Percentiles rank a stretch among this genome's conserved stretches.
These are phyloP conservation scores for Wickerhamiella bombiphila DNA, from an alignment of 805 yeast genomes.

Conservation along the genomic window DNA sequence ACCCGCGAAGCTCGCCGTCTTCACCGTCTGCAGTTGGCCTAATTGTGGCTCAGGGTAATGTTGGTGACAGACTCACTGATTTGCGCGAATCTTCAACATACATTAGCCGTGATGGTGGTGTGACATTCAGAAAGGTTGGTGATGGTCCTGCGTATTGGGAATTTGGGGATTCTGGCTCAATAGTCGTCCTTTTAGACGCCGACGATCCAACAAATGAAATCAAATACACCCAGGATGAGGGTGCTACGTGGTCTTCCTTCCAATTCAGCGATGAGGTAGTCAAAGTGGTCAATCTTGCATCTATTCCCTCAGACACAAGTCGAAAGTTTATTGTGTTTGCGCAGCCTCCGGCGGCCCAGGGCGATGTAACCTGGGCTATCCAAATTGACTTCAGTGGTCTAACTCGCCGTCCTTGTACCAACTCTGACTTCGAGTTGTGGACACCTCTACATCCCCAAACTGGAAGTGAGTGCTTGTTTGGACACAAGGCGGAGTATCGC, in stretches of 20 bases:
- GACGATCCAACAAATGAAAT: conserved; percentile 43
- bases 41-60: conserved; percentile 86
- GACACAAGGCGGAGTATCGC: conserved; percentile 48
- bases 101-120: conserved; percentile 80
- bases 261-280: conserved; percentile 46
- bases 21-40: conserved; percentile 84
- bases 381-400: conserved; percentile 45
- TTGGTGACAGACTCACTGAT: conserved; percentile 46
- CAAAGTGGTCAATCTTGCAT: conserved; percentile 55
- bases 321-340: conserved; percentile 58
- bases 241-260: conserved; percentile 56
- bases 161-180: conserved; percentile 87
- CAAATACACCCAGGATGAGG: conserved; percentile 62
- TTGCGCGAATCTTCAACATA: conserved; percentile 50
- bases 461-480: conserved; percentile 41
- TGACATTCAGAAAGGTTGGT: conserved; percentile 66
- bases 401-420: conserved; percentile 39
- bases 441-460: conserved; percentile 43
- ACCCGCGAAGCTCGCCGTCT: conserved; percentile 69
- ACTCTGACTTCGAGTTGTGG: conserved; percentile 53
- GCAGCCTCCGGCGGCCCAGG: conserved; percentile 30
- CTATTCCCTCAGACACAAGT: conserved; percentile 86
- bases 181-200: conserved; percentile 56
- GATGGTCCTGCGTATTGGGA: conserved; percentile 83
- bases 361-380: conserved; percentile 32